Evolutionary conservation across 2,329 filamentous ascomycete genomes (phyloP), one percentile per base, ranked within the genome.

Genomic region (Aspergillus sclerotialis): DNA sequence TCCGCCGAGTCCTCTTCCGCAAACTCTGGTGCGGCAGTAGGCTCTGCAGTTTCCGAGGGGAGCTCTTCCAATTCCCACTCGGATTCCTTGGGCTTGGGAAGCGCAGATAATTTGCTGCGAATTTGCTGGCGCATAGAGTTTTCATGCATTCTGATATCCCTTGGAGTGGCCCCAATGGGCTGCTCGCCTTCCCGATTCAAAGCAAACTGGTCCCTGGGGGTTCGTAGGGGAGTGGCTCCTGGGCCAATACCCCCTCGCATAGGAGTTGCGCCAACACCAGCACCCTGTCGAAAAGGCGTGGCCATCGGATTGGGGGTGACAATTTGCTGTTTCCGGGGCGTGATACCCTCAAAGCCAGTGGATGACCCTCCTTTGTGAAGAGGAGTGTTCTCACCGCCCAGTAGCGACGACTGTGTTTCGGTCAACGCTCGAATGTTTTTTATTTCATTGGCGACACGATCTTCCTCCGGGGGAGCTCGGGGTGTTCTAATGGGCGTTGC

Each of bases 291-390:
- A 45, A 94, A 73, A 1, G 92, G 92, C 0, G 92, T 98, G 1
- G 92, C 89, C 69, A 98, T 74, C 0, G 92, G 92, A 55, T 98
- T 98, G 0, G 92, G 92, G 0, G 92, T 98, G n/a, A 88, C 76
- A 36, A 90, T 76, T 21, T 80, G 73, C 42, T 94, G 84, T 52
- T 80, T 82, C 37, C 85, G 78, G 24, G 90, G 88, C 1, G 86
- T 77, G 27, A 84, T 83, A 25, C 88, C 83, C 48, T 92, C 84
- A 50, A 95, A 93, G 0, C 89, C 89, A 5, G 89, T 94, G 8
- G 89, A 93, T 3, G 76, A 80, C 28, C 73, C 67, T 5, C 87
- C 87, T 53, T 94, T 85, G 38, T 88, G 77, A 8, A 98, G 71
- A 28, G 87, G 85, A 0, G 88, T 89, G 51, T 96, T 96, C 46